phyloP scores from a whole-genome alignment of 345 rosid genomes.

The Hibiscus trionum region DNA sequence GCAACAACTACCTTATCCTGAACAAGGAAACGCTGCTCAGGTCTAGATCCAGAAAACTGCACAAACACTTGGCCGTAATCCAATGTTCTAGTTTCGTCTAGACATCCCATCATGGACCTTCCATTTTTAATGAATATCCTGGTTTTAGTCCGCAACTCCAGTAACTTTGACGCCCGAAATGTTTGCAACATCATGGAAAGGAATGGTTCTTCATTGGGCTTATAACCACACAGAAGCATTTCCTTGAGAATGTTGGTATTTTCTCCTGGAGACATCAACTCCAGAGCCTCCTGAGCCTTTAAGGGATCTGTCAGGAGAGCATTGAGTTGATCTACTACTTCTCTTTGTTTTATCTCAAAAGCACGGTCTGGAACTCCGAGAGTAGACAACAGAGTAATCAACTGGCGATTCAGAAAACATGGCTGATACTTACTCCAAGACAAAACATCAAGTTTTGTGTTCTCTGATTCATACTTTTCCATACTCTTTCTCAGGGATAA shows the following conservation, averaged over 20 bases:
- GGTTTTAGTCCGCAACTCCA: slow-evolving; percentile 56
- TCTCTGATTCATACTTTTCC: slow-evolving; percentile 42
- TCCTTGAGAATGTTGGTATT: slow-evolving; percentile 55
- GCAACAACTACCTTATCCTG: slow-evolving; percentile 43
- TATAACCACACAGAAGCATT: slow-evolving; percentile 59
- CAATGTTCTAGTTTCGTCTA: slow-evolving; percentile 66
- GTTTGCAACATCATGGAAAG: slow-evolving; percentile 88
- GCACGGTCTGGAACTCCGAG: slow-evolving; percentile 36
- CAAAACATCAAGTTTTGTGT: slow-evolving; percentile 45
- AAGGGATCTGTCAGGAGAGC: slow-evolving; percentile 52
- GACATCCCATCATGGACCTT: slow-evolving; percentile 90
- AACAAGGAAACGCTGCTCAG: slow-evolving; percentile 11
- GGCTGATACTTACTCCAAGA: slow-evolving; percentile 55
- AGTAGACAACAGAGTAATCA: slow-evolving; percentile 51
- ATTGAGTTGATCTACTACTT: slow-evolving; percentile 52
- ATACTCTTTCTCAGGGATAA: slow-evolving; percentile 51
- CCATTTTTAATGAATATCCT: slow-evolving; percentile 51
- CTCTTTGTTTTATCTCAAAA: slow-evolving; percentile 54
- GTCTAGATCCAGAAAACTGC: slow-evolving; percentile 17
- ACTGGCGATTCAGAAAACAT: slow-evolving; percentile 55
- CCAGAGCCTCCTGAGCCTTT: slow-evolving; percentile 66
- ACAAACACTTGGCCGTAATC: slow-evolving; percentile 72
- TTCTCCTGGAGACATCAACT: slow-evolving; percentile 71
- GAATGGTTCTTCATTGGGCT: slow-evolving; percentile 73
- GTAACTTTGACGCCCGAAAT: slow-evolving; percentile 66